Percentiles rank a stretch among this genome's conserved stretches.
phyloP scores from a whole-genome alignment of 2,329 filamentous ascomycete species.

The Sphaerulina musiva region DNA sequence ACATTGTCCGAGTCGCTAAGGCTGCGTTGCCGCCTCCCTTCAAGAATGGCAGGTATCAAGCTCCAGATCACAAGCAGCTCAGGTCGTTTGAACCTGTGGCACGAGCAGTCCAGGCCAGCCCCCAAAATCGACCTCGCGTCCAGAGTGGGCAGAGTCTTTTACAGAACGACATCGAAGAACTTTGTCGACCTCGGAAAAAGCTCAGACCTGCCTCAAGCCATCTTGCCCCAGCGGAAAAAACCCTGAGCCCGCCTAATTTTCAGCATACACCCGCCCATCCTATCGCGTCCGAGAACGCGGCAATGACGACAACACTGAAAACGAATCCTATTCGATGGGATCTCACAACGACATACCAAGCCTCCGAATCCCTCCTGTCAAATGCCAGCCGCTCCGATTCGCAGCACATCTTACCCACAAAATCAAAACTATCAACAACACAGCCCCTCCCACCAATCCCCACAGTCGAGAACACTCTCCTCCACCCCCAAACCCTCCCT shows the following conservation, averaged over 20 bases:
- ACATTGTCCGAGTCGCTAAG: neutral
- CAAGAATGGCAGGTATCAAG: neutral
- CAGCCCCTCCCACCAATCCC: no score
- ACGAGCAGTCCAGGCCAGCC: neutral
- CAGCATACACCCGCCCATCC: neutral
- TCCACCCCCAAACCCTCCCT: no score
- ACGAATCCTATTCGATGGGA: no score
- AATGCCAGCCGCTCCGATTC: no score
- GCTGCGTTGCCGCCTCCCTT: neutral
- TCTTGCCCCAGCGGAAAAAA: neutral
- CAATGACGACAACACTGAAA: no score
- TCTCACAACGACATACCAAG: no score
- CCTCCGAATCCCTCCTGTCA: no score
- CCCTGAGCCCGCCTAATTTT: neutral
- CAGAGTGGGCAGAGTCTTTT: neutral
- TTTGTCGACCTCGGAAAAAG: neutral
- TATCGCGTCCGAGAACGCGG: neutral
- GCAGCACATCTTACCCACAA: no score
- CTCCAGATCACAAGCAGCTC: neutral
- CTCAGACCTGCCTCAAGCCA: neutral
- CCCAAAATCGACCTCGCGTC: neutral
- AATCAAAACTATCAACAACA: no score
- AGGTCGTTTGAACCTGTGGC: neutral
- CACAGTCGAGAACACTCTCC: no score
- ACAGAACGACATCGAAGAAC: neutral